Evolutionary conservation across 2,329 filamentous ascomycete genomes (phyloP).

Genomic region (Talaromyces verruculosus): DNA sequence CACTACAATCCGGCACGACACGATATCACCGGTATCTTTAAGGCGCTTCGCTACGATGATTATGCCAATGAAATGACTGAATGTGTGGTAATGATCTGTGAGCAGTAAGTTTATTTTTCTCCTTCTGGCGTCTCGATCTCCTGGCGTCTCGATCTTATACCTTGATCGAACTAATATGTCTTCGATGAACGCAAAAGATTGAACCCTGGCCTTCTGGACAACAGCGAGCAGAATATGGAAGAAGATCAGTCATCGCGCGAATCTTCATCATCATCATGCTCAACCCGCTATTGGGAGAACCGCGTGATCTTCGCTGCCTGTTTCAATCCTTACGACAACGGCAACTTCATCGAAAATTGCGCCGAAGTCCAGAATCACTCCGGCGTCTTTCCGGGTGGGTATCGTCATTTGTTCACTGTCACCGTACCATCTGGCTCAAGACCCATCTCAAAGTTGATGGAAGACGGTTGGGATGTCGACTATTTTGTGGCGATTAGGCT

Average conservation of each 20-base stretch:
- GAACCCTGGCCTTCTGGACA: background rate
- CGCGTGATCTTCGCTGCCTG: background rate
- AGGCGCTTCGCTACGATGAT: background rate
- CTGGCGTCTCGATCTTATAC: too few species aligned
- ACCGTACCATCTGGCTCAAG: background rate
- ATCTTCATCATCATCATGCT: background rate
- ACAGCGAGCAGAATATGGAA: background rate
- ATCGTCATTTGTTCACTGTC: slow-evolving; percentile 8
- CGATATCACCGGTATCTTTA: slow-evolving; percentile 7
- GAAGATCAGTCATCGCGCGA: background rate
- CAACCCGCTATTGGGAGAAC: background rate
- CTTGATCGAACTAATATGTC: too few species aligned
- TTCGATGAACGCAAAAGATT: background rate
- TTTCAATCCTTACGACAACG: background rate
- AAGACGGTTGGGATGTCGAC: too few species aligned
- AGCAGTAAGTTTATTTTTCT: slow-evolving; percentile 3
- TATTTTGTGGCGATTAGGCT: slow-evolving; percentile 3
- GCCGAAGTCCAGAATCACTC: background rate
- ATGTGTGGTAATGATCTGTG: slow-evolving; percentile 11
- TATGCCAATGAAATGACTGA: slow-evolving; percentile 8
- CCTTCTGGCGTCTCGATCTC: too few species aligned
- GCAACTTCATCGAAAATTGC: background rate
- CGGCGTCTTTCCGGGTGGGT: slow-evolving; percentile 7
- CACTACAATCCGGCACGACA: slow-evolving; percentile 7
- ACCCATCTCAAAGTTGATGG: too few species aligned